These are phyloP conservation scores for Verbascum thapsus DNA, from an alignment of 257 asterid genomes.

Conservation along the genomic window DNA sequence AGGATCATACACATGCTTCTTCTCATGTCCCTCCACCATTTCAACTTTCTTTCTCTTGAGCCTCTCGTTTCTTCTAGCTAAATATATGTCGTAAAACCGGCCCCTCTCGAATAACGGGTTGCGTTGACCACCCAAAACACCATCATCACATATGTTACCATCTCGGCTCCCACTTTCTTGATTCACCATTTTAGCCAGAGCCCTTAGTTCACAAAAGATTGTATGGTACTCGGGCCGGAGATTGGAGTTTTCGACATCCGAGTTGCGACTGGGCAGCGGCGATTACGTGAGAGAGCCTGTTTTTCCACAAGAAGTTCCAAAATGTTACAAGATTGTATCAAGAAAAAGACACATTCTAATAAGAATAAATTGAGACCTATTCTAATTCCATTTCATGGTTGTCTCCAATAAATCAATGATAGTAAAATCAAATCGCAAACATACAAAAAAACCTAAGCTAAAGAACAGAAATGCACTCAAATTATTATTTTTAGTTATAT, in stretches of 20 bases:
- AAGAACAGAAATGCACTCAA: no score
- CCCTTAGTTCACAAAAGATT: constrained; percentile 70
- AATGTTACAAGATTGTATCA: no score
- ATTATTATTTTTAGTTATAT: no score
- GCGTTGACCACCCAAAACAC: constrained; percentile 26
- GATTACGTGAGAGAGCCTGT: constrained; percentile 65
- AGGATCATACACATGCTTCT: constrained; percentile 58
- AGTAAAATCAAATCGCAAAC: no score
- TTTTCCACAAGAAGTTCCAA: no score
- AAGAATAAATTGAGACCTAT: no score
- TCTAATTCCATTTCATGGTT: no score
- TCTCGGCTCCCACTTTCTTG: constrained; percentile 50
- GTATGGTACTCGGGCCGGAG: constrained; percentile 72
- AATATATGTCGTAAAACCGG: constrained; percentile 76
- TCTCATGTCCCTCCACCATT: constrained; percentile 42
- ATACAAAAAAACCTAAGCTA: no score
- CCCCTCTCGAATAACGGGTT: constrained; percentile 84
- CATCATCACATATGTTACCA: neutral
- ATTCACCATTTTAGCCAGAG: constrained; percentile 70
- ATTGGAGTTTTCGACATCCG: constrained; percentile 42
- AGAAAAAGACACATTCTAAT: no score
- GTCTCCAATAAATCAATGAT: no score
- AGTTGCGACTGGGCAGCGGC: constrained; percentile 43
- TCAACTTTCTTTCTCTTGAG: constrained; percentile 80
- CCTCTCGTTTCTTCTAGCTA: constrained; percentile 86